A percentile compares a stretch with the other conserved stretches of the same genome.
Evolutionary conservation across 2,329 filamentous ascomycete species (phyloP).

Genomic region (Aureobasidium pullulans): DNA sequence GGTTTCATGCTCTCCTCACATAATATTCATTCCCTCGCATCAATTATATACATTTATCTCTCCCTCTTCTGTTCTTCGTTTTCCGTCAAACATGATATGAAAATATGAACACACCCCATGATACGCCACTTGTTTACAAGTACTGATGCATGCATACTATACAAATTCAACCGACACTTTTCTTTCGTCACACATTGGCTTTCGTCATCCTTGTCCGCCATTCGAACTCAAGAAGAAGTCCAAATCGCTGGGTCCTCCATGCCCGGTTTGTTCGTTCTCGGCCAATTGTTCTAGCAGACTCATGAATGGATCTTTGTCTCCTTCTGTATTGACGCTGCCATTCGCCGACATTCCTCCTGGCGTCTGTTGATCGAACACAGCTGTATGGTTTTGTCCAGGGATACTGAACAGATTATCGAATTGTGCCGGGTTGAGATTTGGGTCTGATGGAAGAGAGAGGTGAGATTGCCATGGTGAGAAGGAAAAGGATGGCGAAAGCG

Average conservation of each 20-base stretch:
- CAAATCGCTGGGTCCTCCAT: constrained; percentile 64
- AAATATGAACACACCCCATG: too few relatives aligned
- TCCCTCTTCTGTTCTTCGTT: neutral
- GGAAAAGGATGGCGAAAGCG: constrained; percentile 36
- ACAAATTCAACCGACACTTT: neutral
- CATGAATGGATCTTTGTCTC: constrained; percentile 73
- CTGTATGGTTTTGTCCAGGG: neutral
- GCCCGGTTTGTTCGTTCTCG: constrained; percentile 62
- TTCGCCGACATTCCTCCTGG: constrained; percentile 36
- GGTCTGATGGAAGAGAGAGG: constrained; percentile 9
- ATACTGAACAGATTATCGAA: constrained; percentile 21
- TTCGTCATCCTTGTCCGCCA: neutral
- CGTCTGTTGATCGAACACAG: constrained; percentile 33
- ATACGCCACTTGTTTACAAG: neutral
- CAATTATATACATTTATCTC: neutral
- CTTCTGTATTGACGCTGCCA: constrained; percentile 33
- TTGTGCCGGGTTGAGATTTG: neutral
- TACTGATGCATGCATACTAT: neutral
- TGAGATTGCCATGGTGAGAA: constrained; percentile 22
- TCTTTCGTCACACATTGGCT: neutral
- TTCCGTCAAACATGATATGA: too few relatives aligned
- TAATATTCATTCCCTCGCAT: neutral
- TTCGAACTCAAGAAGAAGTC: constrained; percentile 61
- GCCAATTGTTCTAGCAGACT: constrained; percentile 73
- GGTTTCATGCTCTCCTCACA: neutral